Evolutionary conservation across 768 basidiomycete species (phyloP).

Genomic region (Tylopilus vinaceipallidus): DNA sequence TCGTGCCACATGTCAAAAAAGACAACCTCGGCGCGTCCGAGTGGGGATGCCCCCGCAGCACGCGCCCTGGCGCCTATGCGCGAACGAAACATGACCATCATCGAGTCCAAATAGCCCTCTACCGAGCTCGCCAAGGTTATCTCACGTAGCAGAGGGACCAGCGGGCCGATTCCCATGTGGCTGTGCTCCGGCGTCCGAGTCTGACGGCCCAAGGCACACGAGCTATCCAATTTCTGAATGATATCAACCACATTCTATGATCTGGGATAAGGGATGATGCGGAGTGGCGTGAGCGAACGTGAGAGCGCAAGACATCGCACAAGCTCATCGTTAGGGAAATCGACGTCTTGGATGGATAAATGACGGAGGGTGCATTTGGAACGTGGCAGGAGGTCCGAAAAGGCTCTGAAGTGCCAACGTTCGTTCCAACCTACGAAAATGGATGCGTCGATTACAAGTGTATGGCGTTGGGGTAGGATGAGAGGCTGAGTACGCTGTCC

Average conservation of each 20-base stretch:
- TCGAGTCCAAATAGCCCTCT: conserved; percentile 5
- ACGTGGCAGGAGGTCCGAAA: conserved; percentile 18
- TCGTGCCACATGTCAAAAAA: conserved; percentile 14
- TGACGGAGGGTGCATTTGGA: conserved; percentile 14
- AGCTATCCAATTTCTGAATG: conserved; percentile 4
- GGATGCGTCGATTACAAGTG: conserved; percentile 19
- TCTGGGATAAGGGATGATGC: conserved; percentile 18
- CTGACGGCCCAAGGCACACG: not conserved
- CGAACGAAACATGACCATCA: conserved; percentile 12
- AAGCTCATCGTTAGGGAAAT: conserved; percentile 18
- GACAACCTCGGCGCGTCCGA: conserved; percentile 7
- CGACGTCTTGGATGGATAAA: conserved; percentile 13
- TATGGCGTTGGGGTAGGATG: conserved; percentile 17
- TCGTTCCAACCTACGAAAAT: not conserved
- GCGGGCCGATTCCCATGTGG: not conserved
- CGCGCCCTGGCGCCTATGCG: conserved; percentile 3
- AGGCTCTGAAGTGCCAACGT: conserved; percentile 10
- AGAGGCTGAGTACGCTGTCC: conserved; percentile 9
- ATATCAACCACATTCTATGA: conserved; percentile 14
- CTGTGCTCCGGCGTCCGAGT: not conserved
- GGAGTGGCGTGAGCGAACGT: conserved; percentile 7
- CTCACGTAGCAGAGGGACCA: conserved; percentile 11
- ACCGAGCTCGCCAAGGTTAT: conserved; percentile 17
- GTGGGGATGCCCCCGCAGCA: not conserved
- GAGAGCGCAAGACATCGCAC: conserved; percentile 19